Evolutionary conservation across 1,139 yeast genomes (phyloP), one percentile per base, ranked within the genome.

Genomic region (Kluyveromyces sp.): DNA sequence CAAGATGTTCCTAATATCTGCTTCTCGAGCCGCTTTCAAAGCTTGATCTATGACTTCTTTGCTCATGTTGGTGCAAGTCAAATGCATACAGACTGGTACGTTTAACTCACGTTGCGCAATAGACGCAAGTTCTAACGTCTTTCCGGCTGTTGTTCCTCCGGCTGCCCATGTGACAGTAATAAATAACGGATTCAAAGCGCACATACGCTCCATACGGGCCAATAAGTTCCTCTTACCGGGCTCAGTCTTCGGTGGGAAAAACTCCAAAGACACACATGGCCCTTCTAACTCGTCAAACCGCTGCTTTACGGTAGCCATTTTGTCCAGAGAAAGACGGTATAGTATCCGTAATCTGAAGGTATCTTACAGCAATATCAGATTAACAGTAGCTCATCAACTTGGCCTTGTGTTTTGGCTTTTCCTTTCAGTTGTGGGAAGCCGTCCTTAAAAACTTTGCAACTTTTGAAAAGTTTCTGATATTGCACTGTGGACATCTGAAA

Each of bases 161-260:
- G 98, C 97, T 25, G 98, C 98, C 97, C 98, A 92, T 0, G 99
- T 94, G 9, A 94, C 83, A 2, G 96, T 86, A 43, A 89, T 81
- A 62, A 92, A 94, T 19, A 83, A 67, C 2, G 97, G 97, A 44
- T 88, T 89, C 51, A 92, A 68, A 2, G 84, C 83, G 32, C 60
- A 54, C 94, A 92, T 83, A 59, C 99, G 80, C 57, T 78, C 78
- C 65, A 92, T 77, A 65, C 99, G 81, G 30, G 89, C 87, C 41
- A 85, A 69, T 49, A 92, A 69, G 64, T 94, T 92, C 50, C 84
- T 75, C 60, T 84, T 75, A 53, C 96, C 98, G 12, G 81, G 73
- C 60, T 82, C 85, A 0, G 98, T 92, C 64, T 92, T 88, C 18
- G 98, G 98, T 8, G 99, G 98, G 67, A 94, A 92, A 64, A 92